A percentile compares a stretch with the other conserved stretches of the same genome.
These are phyloP conservation scores for Solanum hybrid DNA, from an alignment of 305 asterid species.

Conservation along the genomic window DNA sequence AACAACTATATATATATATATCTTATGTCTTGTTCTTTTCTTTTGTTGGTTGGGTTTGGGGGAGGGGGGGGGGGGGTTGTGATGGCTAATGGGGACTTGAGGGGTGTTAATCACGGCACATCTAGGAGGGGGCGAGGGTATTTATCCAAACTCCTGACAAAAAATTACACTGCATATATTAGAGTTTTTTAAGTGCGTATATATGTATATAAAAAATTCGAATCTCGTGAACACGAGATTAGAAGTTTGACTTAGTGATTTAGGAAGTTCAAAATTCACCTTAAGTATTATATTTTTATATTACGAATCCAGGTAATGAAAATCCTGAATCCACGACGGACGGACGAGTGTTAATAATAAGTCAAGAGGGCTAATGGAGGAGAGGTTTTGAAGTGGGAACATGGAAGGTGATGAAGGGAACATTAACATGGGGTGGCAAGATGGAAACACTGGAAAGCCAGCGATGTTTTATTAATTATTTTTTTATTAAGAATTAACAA, in stretches of 20 bases:
- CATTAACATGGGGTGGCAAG: conserved; percentile 45
- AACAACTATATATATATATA: background rate
- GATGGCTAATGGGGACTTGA: background rate
- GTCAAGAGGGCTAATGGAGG: conserved; percentile 9
- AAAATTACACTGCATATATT: background rate
- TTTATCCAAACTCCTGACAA: background rate
- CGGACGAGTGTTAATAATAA: background rate
- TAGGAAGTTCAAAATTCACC: background rate
- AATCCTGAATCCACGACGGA: background rate
- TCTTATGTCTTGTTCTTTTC: background rate
- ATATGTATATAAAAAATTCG: background rate
- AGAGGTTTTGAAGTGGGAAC: conserved; percentile 16
- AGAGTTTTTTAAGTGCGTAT: background rate
- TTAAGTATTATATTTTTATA: background rate
- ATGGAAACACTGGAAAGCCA: conserved; percentile 57
- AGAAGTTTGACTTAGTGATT: background rate
- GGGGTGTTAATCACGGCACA: background rate
- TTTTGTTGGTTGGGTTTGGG: background rate
- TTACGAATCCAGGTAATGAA: background rate
- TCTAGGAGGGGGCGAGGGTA: background rate
- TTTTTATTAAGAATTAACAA: background rate
- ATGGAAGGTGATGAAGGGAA: conserved; percentile 5
- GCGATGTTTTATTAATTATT: conserved; percentile 28
- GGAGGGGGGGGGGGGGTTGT: no score
- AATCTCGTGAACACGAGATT: background rate